phyloP scores from a whole-genome alignment of 306 rosid species.

The Arachis hypogaea region DNA sequence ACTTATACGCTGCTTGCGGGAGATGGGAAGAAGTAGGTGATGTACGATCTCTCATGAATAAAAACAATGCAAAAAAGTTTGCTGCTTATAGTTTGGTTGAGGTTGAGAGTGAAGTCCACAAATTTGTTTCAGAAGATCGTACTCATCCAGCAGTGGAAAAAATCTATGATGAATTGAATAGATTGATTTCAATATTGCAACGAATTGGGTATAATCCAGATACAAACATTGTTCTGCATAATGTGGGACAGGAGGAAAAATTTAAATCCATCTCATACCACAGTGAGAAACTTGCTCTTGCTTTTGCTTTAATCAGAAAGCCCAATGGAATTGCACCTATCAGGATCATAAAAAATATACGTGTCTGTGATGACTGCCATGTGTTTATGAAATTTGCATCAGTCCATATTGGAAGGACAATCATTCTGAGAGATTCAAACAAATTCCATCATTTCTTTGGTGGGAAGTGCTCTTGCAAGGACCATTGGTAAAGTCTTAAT shows the following conservation, averaged over 20 bases:
- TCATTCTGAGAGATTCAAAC: slow-evolving; percentile 55
- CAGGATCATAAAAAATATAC: slow-evolving; percentile 57
- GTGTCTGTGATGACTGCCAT: slow-evolving; percentile 58
- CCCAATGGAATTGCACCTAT: slow-evolving; percentile 46
- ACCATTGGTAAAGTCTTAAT: slow-evolving; percentile 47
- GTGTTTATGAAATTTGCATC: slow-evolving; percentile 56
- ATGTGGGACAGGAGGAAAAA: slow-evolving; percentile 57
- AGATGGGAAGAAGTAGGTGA: slow-evolving; percentile 55
- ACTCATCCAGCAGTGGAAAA: slow-evolving; percentile 43
- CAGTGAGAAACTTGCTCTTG: slow-evolving; percentile 63
- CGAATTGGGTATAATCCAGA: slow-evolving; percentile 55
- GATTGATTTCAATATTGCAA: slow-evolving; percentile 40
- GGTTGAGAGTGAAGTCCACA: slow-evolving; percentile 49
- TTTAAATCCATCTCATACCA: slow-evolving; percentile 55
- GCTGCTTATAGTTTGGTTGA: slow-evolving; percentile 58
- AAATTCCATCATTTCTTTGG: slow-evolving; percentile 56
- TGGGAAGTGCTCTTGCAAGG: slow-evolving; percentile 59
- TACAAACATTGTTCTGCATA: slow-evolving; percentile 49
- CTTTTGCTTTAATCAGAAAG: slow-evolving; percentile 48
- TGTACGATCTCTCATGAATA: slow-evolving; percentile 51
- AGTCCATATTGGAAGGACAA: slow-evolving; percentile 35
- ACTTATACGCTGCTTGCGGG: slow-evolving; percentile 55
- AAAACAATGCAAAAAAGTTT: slow-evolving; percentile 51
- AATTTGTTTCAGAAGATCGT: slow-evolving; percentile 53
- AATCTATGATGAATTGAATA: slow-evolving; percentile 43